Conservation (phyloP, 106 monocot species). For the Chionographis japonica region DNA sequence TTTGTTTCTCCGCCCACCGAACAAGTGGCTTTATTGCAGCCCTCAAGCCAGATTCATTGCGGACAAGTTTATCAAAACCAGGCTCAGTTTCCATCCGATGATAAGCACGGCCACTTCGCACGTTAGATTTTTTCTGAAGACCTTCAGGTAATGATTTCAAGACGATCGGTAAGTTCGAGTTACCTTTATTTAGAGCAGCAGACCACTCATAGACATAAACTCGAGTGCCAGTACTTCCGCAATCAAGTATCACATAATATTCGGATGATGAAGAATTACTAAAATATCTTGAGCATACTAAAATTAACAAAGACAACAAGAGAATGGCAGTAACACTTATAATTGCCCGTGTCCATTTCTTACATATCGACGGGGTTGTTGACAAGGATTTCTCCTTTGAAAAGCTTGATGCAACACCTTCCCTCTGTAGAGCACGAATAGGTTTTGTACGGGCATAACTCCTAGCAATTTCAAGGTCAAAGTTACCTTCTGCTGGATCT, state of each 20-base stretch:
- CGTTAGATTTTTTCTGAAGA: slow-evolving; percentile 26
- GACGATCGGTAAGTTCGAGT: slow-evolving; percentile 42
- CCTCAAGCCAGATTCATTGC: slow-evolving; percentile 70
- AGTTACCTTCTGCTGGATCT: slow-evolving; percentile 28
- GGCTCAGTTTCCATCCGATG: slow-evolving; percentile 97
- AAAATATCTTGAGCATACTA: slow-evolving; percentile 38
- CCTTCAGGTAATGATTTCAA: slow-evolving; percentile 69
- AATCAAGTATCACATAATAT: slow-evolving; percentile 89
- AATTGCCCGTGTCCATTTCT: slow-evolving; percentile 35
- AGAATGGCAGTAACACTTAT: slow-evolving; percentile 24
- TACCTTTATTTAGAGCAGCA: slow-evolving; percentile 28
- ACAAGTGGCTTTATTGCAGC: slow-evolving; percentile 75
- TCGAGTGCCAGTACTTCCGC: slow-evolving; percentile 94
- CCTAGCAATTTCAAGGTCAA: slow-evolving; percentile 35
- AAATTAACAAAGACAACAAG: slow-evolving; percentile 35
- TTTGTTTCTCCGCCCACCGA: slow-evolving; percentile 82
- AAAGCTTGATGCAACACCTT: slow-evolving; percentile 53
- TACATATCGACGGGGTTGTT: slow-evolving; percentile 31
- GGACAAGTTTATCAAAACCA: slow-evolving; percentile 86
- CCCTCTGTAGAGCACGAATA: slow-evolving; percentile 43
- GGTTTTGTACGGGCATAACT: slow-evolving; percentile 28
- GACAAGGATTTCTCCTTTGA: slow-evolving; percentile 74
- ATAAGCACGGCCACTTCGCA: slow-evolving; percentile 79
- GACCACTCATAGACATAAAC: slow-evolving; percentile 81
- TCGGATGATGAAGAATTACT: slow-evolving; percentile 40